Percentiles rank a stretch among this genome's conserved stretches.
phyloP scores from a whole-genome alignment of 352 stramenopile species.

The Aphanomyces stellatus region DNA sequence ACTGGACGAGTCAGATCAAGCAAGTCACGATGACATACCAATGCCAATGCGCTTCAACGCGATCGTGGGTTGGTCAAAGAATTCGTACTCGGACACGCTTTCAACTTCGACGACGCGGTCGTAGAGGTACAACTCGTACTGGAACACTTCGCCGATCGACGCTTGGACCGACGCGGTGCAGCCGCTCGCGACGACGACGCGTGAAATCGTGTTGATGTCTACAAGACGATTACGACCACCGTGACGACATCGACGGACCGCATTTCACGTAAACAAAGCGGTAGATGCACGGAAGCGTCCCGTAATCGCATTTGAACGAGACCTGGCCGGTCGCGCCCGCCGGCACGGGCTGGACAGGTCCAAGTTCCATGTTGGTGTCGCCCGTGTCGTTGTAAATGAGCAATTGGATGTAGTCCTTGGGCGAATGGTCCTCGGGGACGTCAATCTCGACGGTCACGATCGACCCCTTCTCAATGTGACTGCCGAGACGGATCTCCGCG shows the following conservation, averaged over 20 bases:
- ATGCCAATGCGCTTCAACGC: constrained; percentile 81
- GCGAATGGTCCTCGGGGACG: constrained; percentile 67
- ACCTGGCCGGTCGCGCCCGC: constrained; percentile 51
- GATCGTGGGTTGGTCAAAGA: constrained; percentile 78
- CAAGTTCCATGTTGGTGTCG: constrained; percentile 61
- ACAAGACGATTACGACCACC: not conserved
- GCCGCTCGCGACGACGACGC: constrained; percentile 72
- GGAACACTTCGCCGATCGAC: constrained; percentile 80
- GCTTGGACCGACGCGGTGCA: constrained; percentile 78
- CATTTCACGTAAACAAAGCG: constrained; percentile 83
- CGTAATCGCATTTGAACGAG: constrained; percentile 68
- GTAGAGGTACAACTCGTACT: constrained; percentile 83
- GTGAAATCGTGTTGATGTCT: constrained; percentile 82
- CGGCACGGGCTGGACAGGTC: constrained; percentile 68
- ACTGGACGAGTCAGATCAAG: not conserved
- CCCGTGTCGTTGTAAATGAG: constrained; percentile 60
- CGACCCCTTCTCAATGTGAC: constrained; percentile 75
- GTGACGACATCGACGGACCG: constrained; percentile 25
- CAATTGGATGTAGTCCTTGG: constrained; percentile 82
- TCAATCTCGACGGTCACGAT: constrained; percentile 79
- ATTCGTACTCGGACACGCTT: constrained; percentile 79
- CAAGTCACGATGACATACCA: constrained; percentile 21
- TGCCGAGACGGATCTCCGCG: constrained; percentile 72
- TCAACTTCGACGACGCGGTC: constrained; percentile 83
- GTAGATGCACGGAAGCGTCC: constrained; percentile 52